Evolutionary conservation across 495 filamentous ascomycete genomes (phyloP).

Genomic region (Talaromyces wortmannii): DNA sequence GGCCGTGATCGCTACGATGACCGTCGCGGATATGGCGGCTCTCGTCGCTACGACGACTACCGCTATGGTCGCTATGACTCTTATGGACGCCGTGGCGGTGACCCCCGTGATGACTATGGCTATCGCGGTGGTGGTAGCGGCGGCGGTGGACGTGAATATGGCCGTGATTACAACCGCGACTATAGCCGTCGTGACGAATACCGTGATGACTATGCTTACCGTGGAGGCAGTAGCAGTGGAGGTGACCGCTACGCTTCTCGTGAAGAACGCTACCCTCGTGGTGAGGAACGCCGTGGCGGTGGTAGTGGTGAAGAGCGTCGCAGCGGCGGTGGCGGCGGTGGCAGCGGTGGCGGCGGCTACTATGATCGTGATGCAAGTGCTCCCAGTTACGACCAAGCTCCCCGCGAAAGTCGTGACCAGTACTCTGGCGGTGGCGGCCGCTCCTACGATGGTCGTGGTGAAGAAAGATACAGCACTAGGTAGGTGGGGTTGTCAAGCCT

Average conservation of each 20-base stretch:
- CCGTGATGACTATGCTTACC: constrained; percentile 47
- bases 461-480: constrained; percentile 39
- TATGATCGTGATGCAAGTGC: constrained; percentile 37
- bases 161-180: constrained; percentile 45
- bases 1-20: constrained; percentile 21
- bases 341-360: constrained; percentile 33
- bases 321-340: constrained; percentile 35
- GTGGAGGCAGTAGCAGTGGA: constrained; percentile 39
- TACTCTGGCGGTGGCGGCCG: constrained; percentile 30
- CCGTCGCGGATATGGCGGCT: constrained; percentile 7
- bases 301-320: constrained; percentile 39
- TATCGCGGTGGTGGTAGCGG: constrained; percentile 33
- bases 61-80: constrained; percentile 50
- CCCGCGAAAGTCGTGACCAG: constrained; percentile 54
- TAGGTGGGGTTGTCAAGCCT: constrained; percentile 17
- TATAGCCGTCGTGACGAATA: constrained; percentile 31
- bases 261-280: constrained; percentile 59
- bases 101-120: constrained; percentile 53
- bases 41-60: constrained; percentile 37
- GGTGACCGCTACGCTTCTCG: constrained; percentile 60
- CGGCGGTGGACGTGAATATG: constrained; percentile 40
- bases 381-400: constrained; percentile 46
- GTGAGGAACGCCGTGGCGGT: constrained; percentile 54
- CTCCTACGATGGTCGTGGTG: constrained; percentile 44
- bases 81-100: constrained; percentile 45